These are phyloP conservation scores for Limnanthes douglasii DNA, from an alignment of 345 rosid species.

Conservation along the genomic window DNA sequence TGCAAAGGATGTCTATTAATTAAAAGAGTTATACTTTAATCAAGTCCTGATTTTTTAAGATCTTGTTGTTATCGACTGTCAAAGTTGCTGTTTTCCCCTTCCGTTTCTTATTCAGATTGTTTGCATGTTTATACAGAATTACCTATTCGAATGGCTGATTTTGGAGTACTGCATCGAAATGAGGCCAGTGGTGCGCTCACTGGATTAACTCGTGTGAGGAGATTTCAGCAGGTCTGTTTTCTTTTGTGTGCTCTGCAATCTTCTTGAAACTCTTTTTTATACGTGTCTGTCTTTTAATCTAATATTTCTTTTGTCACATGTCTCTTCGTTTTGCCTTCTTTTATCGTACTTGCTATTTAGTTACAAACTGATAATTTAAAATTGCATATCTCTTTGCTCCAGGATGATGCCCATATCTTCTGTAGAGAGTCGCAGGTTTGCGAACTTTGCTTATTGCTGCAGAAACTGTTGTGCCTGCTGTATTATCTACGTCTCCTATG, in stretches of 20 bases:
- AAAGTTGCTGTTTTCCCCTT: not conserved
- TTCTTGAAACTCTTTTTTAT: no score
- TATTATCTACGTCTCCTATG: conserved; percentile 1
- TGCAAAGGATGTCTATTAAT: not conserved
- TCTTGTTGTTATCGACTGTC: not conserved
- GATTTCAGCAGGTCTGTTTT: conserved; percentile 84
- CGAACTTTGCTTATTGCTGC: not conserved
- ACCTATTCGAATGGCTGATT: conserved; percentile 90
- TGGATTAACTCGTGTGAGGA: conserved; percentile 89
- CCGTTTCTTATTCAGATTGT: conserved; percentile 5
- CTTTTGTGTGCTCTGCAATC: no score
- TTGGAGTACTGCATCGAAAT: conserved; percentile 90
- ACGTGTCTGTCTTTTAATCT: conserved; percentile 7
- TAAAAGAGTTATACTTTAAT: not conserved
- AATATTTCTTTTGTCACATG: not conserved
- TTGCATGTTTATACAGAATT: conserved; percentile 84
- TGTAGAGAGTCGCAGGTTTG: conserved; percentile 69
- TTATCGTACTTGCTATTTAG: not conserved
- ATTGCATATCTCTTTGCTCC: conserved; percentile 43
- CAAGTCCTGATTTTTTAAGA: conserved; percentile 1
- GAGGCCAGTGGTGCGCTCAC: conserved; percentile 98
- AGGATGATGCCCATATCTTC: conserved; percentile 95
- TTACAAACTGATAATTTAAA: no score
- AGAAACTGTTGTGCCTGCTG: not conserved
- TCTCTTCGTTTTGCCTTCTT: conserved; percentile 3